These are phyloP conservation scores for Tylopilus subfusipes DNA, from an alignment of 768 basidiomycete genomes.

Conservation along the genomic window DNA sequence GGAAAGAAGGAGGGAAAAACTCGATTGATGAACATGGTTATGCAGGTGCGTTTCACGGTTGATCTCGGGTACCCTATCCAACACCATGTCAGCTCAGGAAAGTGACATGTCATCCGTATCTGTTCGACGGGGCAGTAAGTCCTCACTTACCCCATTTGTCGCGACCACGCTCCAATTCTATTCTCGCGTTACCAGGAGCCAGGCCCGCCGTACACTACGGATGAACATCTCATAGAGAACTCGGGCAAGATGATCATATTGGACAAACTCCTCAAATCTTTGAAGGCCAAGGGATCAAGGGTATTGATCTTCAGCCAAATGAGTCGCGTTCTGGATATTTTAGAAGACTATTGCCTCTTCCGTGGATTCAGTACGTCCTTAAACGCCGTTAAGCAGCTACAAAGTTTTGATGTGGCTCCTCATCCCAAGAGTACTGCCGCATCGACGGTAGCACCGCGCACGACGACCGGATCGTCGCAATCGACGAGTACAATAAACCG, in stretches of 20 bases:
- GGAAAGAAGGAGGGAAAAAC: slow-evolving; percentile 99
- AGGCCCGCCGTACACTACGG: slow-evolving; percentile 96
- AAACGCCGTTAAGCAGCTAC: background rate
- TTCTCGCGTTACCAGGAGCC: slow-evolving; percentile 62
- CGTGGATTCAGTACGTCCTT: slow-evolving; percentile 69
- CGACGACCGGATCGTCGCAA: slow-evolving; percentile 91
- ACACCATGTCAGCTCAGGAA: slow-evolving; percentile 52
- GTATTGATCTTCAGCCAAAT: slow-evolving; percentile 98
- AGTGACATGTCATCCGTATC: slow-evolving; percentile 88
- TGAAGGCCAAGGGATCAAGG: slow-evolving; percentile 92
- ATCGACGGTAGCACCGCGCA: slow-evolving; percentile 96
- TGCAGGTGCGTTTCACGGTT: slow-evolving; percentile 64
- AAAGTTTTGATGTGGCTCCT: slow-evolving; percentile 1
- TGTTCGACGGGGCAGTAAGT: slow-evolving; percentile 86
- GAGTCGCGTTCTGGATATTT: slow-evolving; percentile 94
- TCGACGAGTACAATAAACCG: slow-evolving; percentile 97
- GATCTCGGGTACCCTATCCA: background rate
- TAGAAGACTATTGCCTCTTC: slow-evolving; percentile 97
- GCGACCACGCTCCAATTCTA: background rate
- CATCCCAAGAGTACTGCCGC: slow-evolving; percentile 78
- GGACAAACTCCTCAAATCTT: slow-evolving; percentile 81
- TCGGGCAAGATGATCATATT: slow-evolving; percentile 97
- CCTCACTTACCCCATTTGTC: background rate
- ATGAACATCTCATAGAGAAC: slow-evolving; percentile 92
- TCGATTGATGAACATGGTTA: slow-evolving; percentile 96